Evolutionary conservation across 495 filamentous ascomycete genomes (phyloP), one percentile per base, ranked within the genome.

Genomic region (Schizothecium vesticola): DNA sequence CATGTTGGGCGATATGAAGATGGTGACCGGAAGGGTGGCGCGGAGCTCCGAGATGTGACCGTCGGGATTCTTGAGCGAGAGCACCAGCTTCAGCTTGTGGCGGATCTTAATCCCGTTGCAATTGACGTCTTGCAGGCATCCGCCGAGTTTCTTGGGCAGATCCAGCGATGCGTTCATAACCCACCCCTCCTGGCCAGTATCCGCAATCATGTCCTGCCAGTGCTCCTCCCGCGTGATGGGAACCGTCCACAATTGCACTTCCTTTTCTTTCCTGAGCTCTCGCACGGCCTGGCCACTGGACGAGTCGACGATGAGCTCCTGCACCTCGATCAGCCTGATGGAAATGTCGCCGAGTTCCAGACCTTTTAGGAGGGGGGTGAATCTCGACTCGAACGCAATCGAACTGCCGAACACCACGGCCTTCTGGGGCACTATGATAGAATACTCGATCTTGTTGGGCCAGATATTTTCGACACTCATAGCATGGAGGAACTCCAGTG

Each of bases 401-500:
- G 84, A 83, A 19, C 92, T 96, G 51, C 95, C 95, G 71, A 97
- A 97, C 10, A 96, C 89, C 66, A 95, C 89, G 0, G 93, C 94
- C 74, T 96, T 97, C 64, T 90, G 92, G 3, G 95, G 94, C 9
- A 94, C 89, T 68, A 89, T 88, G 67, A 99, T 90, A 8, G 90
- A 91, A 76, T 98, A 98, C 74, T 95, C 89, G 72, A 97, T 86
- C 82, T 99, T 99, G 78, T 94, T 91, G 12, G 91, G 87, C 95
- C 95, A 99, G 65, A 95, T 86, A 73, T 96, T 96, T 77, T 96
- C 91, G 63, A 96, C 89, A n/a, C 90, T 93, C 92, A 94, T 93
- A 12, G 91, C 90, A 75, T 95, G 91, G 21, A 90, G 86, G 68
- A 95, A 83, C 75, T 97, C 94, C 67, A 95, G 83, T 29, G 91